phyloP scores from a whole-genome alignment of 164 flowering plant species.

The Tetrastigma voinierianum region DNA sequence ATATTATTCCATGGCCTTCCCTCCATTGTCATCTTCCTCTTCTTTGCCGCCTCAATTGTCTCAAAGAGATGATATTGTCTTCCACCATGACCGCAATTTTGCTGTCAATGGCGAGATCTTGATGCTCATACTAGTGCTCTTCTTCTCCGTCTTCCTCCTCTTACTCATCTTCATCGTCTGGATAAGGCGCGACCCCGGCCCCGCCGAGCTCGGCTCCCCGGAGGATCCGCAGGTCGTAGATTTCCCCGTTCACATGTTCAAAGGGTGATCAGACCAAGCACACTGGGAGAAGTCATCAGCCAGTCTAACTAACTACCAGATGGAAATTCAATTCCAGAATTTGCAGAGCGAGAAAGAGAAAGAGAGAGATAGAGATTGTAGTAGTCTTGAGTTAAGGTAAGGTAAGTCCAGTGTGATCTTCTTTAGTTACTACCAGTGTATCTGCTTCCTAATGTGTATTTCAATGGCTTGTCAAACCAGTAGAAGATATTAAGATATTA shows the following conservation, averaged over 20 bases:
- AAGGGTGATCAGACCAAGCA: too few species aligned
- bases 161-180: constrained; percentile 11
- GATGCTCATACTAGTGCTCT: constrained; percentile 24
- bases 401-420: too few species aligned
- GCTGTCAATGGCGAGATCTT: constrained; percentile 33
- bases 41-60: constrained; percentile 5
- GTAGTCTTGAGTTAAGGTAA: too few species aligned
- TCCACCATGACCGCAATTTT: constrained; percentile 23
- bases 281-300: too few species aligned
- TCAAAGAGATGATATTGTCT: constrained; percentile 4
- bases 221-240: background rate
- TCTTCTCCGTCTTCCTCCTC: constrained; percentile 17
- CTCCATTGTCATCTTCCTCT: background rate
- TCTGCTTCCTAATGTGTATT: too few species aligned
- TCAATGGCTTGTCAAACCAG: too few species aligned
- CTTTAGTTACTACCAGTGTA: too few species aligned
- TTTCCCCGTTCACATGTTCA: background rate
- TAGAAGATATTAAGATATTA: too few species aligned
- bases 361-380: too few species aligned
- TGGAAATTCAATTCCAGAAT: too few species aligned
- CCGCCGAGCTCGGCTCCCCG: background rate
- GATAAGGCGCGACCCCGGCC: background rate
- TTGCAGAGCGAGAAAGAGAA: too few species aligned
- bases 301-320: too few species aligned
- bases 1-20: background rate